phyloP scores from a whole-genome alignment of 2,329 filamentous ascomycete genomes.

The Pseudogymnoascus verrucosus region DNA sequence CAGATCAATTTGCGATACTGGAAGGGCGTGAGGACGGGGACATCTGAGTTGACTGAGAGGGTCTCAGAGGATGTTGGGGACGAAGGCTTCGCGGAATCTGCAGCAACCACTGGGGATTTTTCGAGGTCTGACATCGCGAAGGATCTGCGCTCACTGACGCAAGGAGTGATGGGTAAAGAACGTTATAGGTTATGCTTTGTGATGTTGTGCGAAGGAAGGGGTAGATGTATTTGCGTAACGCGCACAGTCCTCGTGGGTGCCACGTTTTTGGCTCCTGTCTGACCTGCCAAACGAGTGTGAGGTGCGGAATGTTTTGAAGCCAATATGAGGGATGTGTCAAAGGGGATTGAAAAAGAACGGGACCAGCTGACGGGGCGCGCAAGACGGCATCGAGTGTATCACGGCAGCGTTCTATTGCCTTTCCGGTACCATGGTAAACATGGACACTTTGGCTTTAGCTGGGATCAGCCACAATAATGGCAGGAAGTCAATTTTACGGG shows the following conservation, averaged over 20 bases:
- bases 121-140: not conserved
- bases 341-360: not conserved
- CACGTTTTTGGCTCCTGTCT: not conserved
- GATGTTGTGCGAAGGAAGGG: not conserved
- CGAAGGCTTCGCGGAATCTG: not conserved
- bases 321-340: not conserved
- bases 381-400: not conserved
- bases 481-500: not conserved
- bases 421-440: not conserved
- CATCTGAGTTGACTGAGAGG: not conserved
- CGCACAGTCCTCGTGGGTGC: not conserved
- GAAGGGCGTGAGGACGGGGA: not conserved
- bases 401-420: not conserved
- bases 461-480: not conserved
- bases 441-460: not conserved
- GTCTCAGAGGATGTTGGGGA: not conserved
- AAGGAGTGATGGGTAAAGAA: not conserved
- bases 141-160: not conserved
- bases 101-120: not conserved
- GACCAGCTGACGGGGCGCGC: not conserved
- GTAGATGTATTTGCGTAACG: not conserved
- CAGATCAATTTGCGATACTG: constrained; percentile 3
- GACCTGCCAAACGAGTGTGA: not conserved
- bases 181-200: not conserved
- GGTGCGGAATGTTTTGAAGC: not conserved